Conservation (phyloP, 2,329 filamentous ascomycete genomes). For the Nemania diffusa region DNA sequence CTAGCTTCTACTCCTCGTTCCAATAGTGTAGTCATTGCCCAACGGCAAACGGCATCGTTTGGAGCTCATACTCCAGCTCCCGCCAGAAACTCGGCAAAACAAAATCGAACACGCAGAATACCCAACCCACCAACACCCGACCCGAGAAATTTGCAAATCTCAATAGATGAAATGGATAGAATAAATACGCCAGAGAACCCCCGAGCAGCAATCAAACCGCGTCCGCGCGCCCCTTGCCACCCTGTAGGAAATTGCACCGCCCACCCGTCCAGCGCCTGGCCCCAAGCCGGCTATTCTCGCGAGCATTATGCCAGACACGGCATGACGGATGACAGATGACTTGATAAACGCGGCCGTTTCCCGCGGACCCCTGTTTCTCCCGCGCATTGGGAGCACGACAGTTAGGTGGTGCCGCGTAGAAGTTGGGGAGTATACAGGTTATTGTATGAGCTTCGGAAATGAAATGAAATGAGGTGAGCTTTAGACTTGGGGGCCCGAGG, state of each 20-base stretch:
- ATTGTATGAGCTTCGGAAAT: not conserved
- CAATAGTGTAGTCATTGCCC: no score
- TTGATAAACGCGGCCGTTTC: conserved; percentile 5
- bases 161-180: no score
- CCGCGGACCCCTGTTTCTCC: not conserved
- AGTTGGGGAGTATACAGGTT: not conserved
- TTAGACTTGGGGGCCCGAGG: not conserved
- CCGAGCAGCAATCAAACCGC: not conserved
- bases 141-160: not conserved
- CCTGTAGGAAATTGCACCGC: not conserved
- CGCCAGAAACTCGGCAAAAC: not conserved
- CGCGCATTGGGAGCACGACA: not conserved
- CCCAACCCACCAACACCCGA: not conserved
- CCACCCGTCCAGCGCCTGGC: no score
- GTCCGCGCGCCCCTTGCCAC: not conserved
- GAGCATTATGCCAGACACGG: conserved; percentile 28
- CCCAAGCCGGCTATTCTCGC: conserved; percentile 27
- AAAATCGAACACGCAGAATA: not conserved
- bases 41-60: no score
- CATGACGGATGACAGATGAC: conserved; percentile 9
- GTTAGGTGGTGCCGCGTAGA: not conserved
- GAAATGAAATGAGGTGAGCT: not conserved
- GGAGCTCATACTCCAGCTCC: no score
- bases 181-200: not conserved
- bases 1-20: no score